Base-by-base conservation (phyloP, 2,329 filamentous ascomycete genomes). In the Penicillium sclerotigenum region DNA sequence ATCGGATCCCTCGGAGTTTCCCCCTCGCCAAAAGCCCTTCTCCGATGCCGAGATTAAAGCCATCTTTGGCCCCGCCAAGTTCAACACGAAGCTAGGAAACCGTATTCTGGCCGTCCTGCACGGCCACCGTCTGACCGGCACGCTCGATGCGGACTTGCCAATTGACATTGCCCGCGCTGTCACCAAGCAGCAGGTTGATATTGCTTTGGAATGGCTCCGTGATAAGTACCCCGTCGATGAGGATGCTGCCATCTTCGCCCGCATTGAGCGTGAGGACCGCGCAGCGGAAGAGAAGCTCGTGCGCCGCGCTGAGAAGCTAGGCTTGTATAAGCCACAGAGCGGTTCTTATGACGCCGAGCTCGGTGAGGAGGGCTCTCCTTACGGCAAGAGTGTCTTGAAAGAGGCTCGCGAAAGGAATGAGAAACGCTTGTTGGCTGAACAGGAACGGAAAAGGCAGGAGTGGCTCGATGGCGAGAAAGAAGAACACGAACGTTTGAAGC, bases 381-480 rank as follows among this genome's bases (percentile, higher is more conserved):
- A 73, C 36, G 77, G 77, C 5, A 71, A 68, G 50, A 78, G 76
- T 66, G 68, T 77, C 20, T 56, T 79, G 18, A 67, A 76, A 49
- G 68, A 75, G 48, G 66, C 71, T 24, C 70, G 75, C 14, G 67
- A 74, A 47, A 53, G 65, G 45, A 78, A 79, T 54, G 73, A 78
- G 52, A 71, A 70, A 34, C 65, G 68, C n/a, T 58, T 73, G 7
- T 58, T 74, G 50, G 66, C 71, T 10, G 72, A 79, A 55, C 77
- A 83, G 67, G 74, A 79, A 59, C 64, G 68, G 40, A 77, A 81
- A 62, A 80, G 80, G 38, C 76, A 75, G 43, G 71, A 76, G 52
- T 84, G 82, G 81, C 75, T 83, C 28, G 69, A 74, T 10, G 78
- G 78, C n/a, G 82, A 83, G 60, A 75, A 77, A 29, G 67, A 71